Conservation (phyloP, 2,329 filamentous ascomycete species). For the Chaetomium sp. region DNA sequence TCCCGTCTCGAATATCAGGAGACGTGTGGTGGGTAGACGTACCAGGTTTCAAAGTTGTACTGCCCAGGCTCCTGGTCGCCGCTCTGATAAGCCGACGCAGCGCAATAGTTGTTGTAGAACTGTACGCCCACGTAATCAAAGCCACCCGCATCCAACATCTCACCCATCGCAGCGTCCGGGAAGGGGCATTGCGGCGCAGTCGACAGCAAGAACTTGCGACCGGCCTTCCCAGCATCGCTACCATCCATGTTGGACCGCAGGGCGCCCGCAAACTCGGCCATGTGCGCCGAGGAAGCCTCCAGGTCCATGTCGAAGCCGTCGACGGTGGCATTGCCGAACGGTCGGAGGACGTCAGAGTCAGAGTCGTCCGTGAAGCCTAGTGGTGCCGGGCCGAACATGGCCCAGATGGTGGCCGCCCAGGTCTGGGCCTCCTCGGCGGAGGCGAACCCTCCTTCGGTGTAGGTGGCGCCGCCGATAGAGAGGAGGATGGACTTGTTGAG, state of each 20-base stretch:
- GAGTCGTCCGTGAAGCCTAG: slow-evolving; percentile 16
- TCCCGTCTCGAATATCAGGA: no score
- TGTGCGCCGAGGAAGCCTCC: slow-evolving; percentile 53
- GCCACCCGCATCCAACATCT: slow-evolving; percentile 47
- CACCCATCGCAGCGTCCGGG: slow-evolving; percentile 53
- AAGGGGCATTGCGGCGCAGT: slow-evolving; percentile 64
- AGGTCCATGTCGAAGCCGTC: slow-evolving; percentile 77
- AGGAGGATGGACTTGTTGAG: slow-evolving; percentile 63
- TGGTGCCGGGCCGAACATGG: slow-evolving; percentile 55
- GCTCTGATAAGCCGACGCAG: slow-evolving; percentile 44
- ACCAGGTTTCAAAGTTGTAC: slow-evolving; percentile 56
- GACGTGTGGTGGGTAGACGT: background rate
- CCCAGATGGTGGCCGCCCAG: slow-evolving; percentile 60
- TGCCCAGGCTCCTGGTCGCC: slow-evolving; percentile 41
- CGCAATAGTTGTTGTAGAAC: slow-evolving; percentile 66
- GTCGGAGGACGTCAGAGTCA: slow-evolving; percentile 42
- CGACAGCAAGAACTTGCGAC: slow-evolving; percentile 52
- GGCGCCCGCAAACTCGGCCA: slow-evolving; percentile 52
- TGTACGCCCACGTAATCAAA: slow-evolving; percentile 59
- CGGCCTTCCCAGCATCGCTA: slow-evolving; percentile 33
- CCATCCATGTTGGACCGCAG: slow-evolving; percentile 51
- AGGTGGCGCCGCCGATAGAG: slow-evolving; percentile 65
- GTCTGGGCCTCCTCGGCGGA: slow-evolving; percentile 44
- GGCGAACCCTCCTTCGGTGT: slow-evolving; percentile 60
- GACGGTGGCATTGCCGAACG: slow-evolving; percentile 58